A percentile compares a stretch with the other conserved stretches of the same genome.
Evolutionary conservation across 495 filamentous ascomycete genomes (phyloP).

Genomic region (Penicillium paradoxum): DNA sequence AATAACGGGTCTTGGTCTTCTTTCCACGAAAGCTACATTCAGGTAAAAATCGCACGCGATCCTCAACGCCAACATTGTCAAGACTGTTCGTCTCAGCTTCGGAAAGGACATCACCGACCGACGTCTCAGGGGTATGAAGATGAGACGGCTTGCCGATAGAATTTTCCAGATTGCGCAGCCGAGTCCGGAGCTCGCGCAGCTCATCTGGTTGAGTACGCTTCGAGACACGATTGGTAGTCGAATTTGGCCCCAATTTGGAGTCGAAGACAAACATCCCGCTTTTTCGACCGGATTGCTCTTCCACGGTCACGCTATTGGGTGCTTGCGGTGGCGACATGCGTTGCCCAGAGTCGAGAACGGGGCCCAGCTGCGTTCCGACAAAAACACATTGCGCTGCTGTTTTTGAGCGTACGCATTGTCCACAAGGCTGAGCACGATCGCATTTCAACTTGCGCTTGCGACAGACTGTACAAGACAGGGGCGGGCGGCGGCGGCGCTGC

Average conservation of each 20-base stretch:
- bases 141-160: slow-evolving; percentile 22
- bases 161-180: slow-evolving; percentile 29
- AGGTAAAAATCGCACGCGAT: slow-evolving; percentile 27
- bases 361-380: slow-evolving; percentile 20
- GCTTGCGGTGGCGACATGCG: slow-evolving; percentile 15
- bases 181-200: slow-evolving; percentile 29
- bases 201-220: slow-evolving; percentile 31
- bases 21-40: slow-evolving; percentile 44
- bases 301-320: background rate
- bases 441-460: slow-evolving; percentile 67
- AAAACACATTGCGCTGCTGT: slow-evolving; percentile 35
- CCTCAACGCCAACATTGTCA: slow-evolving; percentile 29
- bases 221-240: slow-evolving; percentile 21
- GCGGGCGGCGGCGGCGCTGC: slow-evolving; percentile 36
- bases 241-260: slow-evolving; percentile 28
- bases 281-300: slow-evolving; percentile 13
- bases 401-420: slow-evolving; percentile 55
- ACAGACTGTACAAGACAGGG: slow-evolving; percentile 47
- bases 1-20: slow-evolving; percentile 44
- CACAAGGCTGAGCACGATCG: slow-evolving; percentile 60
- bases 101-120: slow-evolving; percentile 21
- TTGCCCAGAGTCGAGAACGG: slow-evolving; percentile 4
- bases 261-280: slow-evolving; percentile 40
- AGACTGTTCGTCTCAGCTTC: slow-evolving; percentile 15
- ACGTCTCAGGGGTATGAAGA: slow-evolving; percentile 24